Evolutionary conservation across 2,329 filamentous ascomycete species (phyloP).

Genomic region (Juglanconis sp.): DNA sequence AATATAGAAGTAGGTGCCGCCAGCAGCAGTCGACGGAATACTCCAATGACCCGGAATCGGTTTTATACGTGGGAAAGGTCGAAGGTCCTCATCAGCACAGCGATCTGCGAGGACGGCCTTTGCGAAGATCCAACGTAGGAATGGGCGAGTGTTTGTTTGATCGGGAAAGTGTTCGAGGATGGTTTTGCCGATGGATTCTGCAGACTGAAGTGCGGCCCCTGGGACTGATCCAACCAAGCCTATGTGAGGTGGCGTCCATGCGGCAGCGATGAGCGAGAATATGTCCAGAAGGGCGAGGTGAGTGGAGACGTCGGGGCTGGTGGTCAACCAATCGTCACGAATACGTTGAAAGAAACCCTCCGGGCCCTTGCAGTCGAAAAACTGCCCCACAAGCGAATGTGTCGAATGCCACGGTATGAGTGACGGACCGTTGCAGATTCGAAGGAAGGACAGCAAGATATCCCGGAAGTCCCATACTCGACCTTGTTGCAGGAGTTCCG

Average conservation of each 20-base stretch:
- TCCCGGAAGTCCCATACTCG: conserved; percentile 1
- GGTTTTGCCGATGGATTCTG: not conserved
- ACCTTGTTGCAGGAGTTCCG: not conserved
- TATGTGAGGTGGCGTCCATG: no score
- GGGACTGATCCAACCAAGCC: not conserved
- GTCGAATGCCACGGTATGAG: not conserved
- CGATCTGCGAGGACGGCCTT: not conserved
- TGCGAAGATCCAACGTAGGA: not conserved
- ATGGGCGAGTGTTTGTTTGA: not conserved
- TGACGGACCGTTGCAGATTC: no score
- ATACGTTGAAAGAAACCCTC: not conserved
- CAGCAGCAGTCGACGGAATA: not conserved
- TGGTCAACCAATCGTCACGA: not conserved
- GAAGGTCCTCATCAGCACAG: not conserved
- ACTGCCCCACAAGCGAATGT: not conserved
- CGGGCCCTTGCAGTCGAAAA: not conserved
- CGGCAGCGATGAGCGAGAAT: not conserved
- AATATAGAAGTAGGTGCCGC: not conserved
- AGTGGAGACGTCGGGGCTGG: not conserved
- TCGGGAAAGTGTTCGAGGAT: not conserved
- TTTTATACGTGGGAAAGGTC: not conserved
- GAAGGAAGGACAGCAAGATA: not conserved
- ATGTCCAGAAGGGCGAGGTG: not conserved
- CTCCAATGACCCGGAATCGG: not conserved
- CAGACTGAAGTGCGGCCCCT: not conserved